These are phyloP conservation scores for Triticum turgidum DNA, from an alignment of 176 grass and related monocot species.

Conservation along the genomic window DNA sequence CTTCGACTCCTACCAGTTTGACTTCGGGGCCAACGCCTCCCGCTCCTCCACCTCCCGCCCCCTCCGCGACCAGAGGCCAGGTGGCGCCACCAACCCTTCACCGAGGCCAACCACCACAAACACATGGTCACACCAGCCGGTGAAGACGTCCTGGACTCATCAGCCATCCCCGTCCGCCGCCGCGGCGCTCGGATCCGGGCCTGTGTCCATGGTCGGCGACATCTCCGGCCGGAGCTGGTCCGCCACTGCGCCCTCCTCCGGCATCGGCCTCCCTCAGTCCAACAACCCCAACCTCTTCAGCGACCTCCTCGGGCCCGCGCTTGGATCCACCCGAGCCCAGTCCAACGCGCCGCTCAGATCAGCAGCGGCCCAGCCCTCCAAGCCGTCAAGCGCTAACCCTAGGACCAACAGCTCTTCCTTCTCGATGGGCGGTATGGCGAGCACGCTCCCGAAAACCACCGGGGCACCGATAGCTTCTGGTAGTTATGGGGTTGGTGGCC, in stretches of 20 bases:
- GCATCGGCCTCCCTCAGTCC: conserved; percentile 62
- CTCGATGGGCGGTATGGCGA: conserved; percentile 76
- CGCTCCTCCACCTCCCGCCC: conserved; percentile 65
- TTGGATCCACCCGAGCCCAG: conserved; percentile 51
- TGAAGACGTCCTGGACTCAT: conserved; percentile 71
- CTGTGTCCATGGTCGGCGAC: conserved; percentile 91
- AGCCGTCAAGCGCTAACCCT: conserved; percentile 25
- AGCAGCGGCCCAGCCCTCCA: conserved; percentile 40
- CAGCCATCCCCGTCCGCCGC: conserved; percentile 50
- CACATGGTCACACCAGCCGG: conserved; percentile 52
- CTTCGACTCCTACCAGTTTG: conserved; percentile 93
- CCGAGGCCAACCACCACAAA: conserved; percentile 29
- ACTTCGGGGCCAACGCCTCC: conserved; percentile 67
- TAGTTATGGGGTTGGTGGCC: conserved; percentile 44
- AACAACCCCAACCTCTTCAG: conserved; percentile 82
- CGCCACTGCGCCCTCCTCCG: conserved; percentile 54
- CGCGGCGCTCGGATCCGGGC: conserved; percentile 42
- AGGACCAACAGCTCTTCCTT: conserved; percentile 37
- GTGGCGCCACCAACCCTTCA: conserved; percentile 27
- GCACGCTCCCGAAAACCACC: conserved; percentile 68
- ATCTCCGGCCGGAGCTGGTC: conserved; percentile 91
- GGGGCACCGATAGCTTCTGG: conserved; percentile 31
- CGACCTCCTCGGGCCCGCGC: conserved; percentile 82
- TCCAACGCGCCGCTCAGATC: conserved; percentile 74
- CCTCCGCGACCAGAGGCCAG: conserved; percentile 59